phyloP scores from a whole-genome alignment of 768 basidiomycete genomes.

The Terana coerulea region DNA sequence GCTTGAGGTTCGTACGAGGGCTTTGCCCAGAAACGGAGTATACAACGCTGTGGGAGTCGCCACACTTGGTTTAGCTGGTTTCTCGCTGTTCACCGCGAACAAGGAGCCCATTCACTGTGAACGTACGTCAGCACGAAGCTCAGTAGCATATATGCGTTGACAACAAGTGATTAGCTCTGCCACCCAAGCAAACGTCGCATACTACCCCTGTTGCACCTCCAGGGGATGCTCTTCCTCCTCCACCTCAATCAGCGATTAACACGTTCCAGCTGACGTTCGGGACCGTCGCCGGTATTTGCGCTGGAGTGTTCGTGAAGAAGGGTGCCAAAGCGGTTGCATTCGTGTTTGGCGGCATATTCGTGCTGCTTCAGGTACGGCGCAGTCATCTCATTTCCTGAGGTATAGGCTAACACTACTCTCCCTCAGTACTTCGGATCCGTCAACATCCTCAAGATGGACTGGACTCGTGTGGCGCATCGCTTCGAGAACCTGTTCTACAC shows the following conservation, averaged over 20 bases:
- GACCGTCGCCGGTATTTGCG: slow-evolving; percentile 82
- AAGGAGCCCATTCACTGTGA: slow-evolving; percentile 46
- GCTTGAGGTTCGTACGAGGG: background rate
- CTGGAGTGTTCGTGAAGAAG: slow-evolving; percentile 93
- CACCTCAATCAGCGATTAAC: slow-evolving; percentile 72
- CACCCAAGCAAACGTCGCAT: background rate
- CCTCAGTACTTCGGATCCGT: slow-evolving; percentile 73
- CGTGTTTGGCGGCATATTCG: slow-evolving; percentile 85
- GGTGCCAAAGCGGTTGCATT: slow-evolving; percentile 84
- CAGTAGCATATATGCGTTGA: background rate
- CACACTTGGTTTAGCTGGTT: slow-evolving; percentile 40
- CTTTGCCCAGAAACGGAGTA: background rate
- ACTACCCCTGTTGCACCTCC: background rate
- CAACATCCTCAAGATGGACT: slow-evolving; percentile 76
- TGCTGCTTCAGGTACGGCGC: slow-evolving; percentile 81
- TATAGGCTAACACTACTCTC: background rate
- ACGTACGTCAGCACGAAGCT: slow-evolving; percentile 31
- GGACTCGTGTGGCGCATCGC: slow-evolving; percentile 56
- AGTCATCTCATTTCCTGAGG: background rate
- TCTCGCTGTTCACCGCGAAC: slow-evolving; percentile 34
- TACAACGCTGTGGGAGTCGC: slow-evolving; percentile 33
- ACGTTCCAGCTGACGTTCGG: slow-evolving; percentile 84
- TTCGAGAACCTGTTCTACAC: slow-evolving; percentile 78
- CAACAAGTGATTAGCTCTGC: background rate
- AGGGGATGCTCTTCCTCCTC: slow-evolving; percentile 37